phyloP scores from a whole-genome alignment of 2,329 filamentous ascomycete species.

The Colletotrichum somersetense region DNA sequence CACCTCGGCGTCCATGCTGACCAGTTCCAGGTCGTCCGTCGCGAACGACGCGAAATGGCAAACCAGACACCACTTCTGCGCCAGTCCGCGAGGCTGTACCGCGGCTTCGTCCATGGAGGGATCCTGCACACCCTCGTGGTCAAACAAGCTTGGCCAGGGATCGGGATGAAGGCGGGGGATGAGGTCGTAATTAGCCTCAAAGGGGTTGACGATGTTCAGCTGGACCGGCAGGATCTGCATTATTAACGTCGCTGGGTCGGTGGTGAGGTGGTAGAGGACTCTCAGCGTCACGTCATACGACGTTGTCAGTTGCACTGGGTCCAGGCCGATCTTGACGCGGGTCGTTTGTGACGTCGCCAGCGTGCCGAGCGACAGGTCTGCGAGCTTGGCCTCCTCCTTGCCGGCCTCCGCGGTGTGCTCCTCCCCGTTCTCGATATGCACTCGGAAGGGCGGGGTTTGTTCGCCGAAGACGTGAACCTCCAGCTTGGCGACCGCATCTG shows the following conservation, averaged over 20 bases:
- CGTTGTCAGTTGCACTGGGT: slow-evolving; percentile 63
- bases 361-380: slow-evolving; percentile 58
- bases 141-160: slow-evolving; percentile 90
- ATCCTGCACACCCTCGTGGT: slow-evolving; percentile 63
- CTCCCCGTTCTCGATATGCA: slow-evolving; percentile 54
- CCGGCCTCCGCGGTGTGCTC: slow-evolving; percentile 50
- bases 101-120: slow-evolving; percentile 47
- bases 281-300: slow-evolving; percentile 78
- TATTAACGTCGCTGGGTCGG: slow-evolving; percentile 85
- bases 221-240: slow-evolving; percentile 78
- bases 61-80: slow-evolving; percentile 84
- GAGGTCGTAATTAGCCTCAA: slow-evolving; percentile 93
- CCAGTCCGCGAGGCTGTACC: slow-evolving; percentile 68
- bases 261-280: slow-evolving; percentile 81
- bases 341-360: slow-evolving; percentile 61
- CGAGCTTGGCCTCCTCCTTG: slow-evolving; percentile 58
- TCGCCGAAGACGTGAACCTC: slow-evolving; percentile 76
- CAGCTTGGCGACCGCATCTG: slow-evolving; percentile 78
- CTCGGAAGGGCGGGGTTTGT: slow-evolving; percentile 60
- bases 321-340: slow-evolving; percentile 62
- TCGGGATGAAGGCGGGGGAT: slow-evolving; percentile 81
- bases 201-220: slow-evolving; percentile 82
- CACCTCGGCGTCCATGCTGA: slow-evolving; percentile 72
- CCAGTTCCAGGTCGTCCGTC: slow-evolving; percentile 74
- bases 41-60: slow-evolving; percentile 84